Evolutionary conservation across 129 eudicot genomes (phyloP), one percentile per base, ranked within the genome.

Genomic region (Helianthus tuberosus): DNA sequence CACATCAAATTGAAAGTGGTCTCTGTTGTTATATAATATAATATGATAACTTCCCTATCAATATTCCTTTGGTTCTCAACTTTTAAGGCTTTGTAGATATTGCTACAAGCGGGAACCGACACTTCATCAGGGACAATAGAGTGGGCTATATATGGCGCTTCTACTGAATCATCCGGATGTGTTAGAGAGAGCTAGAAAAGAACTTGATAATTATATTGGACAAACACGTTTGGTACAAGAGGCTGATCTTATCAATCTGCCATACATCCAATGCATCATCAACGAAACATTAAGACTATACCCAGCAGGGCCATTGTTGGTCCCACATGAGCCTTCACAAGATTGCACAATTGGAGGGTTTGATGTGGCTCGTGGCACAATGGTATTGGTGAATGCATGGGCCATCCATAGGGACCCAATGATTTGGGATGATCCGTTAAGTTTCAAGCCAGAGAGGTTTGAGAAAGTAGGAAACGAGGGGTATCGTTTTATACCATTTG

Each of bases 281-380:
- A 64, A 78, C 25, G 81, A 12, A 38, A 77, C 11, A 23, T 77
- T 68, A 11, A 75, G 83, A 41, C 48, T 78, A 38, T 83, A 61
- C 54, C 87, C 81, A 2, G 74, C 75, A 3, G 61, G 62, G 6
- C 83, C 86, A 11, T 2, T 83, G 20, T 75, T 83, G 43, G 53
- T 78, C 64, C 83, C 86, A 15, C 86, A 78, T 20, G 69, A 62
- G 38, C n/a, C 87, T 1, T 79, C 76, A 1, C 54, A 80, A 47
- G 77, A 84, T 15, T 76, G 85, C 43, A 76, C 72, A 2, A 65
- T 84, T 15, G 64, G 73, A n/a, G 88, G 88, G 15, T 84, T 55
- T 47, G 51, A 79, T 60, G 73, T 79, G 50, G 16, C 79, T 11
- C 59, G 84, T 14, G 84, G 84, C 70, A 79, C 79, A 10, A 80